A percentile compares a stretch with the other conserved stretches of the same genome.
Evolutionary conservation across 139 green algal species (phyloP).

Genomic region (Tetradesmus obliquus): DNA sequence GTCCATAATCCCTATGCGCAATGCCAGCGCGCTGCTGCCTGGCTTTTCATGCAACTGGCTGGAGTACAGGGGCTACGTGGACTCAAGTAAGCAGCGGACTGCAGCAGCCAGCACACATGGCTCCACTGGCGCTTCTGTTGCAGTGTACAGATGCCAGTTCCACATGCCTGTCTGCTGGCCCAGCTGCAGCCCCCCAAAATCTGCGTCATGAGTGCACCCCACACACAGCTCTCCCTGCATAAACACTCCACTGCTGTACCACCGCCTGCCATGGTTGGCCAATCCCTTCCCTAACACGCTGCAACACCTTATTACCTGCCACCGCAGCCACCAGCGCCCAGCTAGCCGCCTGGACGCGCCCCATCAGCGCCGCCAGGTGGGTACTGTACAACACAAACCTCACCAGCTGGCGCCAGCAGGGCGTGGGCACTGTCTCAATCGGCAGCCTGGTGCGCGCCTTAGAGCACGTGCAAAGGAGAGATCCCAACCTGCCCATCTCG

Average conservation of each 20-base stretch:
- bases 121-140: not conserved
- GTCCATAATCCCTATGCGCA: not conserved
- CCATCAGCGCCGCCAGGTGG: not conserved
- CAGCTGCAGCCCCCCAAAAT: too few species aligned
- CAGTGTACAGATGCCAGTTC: too few species aligned
- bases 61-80: not conserved
- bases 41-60: slow-evolving; percentile 33
- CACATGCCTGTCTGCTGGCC: too few species aligned
- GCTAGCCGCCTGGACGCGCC: not conserved
- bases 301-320: not conserved
- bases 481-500: slow-evolving; percentile 7
- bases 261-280: too few species aligned
- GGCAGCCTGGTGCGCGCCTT: not conserved
- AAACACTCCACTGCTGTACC: too few species aligned
- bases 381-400: slow-evolving; percentile 27
- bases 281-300: too few species aligned
- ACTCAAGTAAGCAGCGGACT: not conserved
- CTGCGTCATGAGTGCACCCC: too few species aligned
- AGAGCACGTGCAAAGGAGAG: not conserved
- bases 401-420: not conserved
- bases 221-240: too few species aligned
- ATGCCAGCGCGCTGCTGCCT: not conserved
- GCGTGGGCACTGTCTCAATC: not conserved
- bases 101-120: not conserved
- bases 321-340: not conserved